Percentiles rank a stretch among this genome's conserved stretches.
Evolutionary conservation across 1,139 yeast species (phyloP).

Genomic region (Zygosaccharomyces pseudobailii): DNA sequence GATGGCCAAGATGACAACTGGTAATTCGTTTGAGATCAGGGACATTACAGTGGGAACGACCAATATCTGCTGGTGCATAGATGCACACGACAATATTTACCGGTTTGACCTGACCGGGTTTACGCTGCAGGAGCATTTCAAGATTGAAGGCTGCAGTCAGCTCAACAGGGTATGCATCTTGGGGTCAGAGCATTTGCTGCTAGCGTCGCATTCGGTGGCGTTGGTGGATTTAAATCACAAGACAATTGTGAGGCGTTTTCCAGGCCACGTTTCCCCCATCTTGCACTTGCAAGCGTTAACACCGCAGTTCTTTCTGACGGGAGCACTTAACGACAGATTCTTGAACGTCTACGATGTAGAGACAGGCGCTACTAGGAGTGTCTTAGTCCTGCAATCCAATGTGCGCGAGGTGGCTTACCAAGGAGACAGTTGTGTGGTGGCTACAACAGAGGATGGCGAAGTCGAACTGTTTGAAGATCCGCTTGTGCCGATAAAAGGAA

Average conservation of each 20-base stretch:
- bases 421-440: conserved; percentile 45
- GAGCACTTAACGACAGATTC: conserved; percentile 75
- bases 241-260: conserved; percentile 46
- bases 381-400: conserved; percentile 64
- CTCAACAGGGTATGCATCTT: conserved; percentile 23
- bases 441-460: conserved; percentile 62
- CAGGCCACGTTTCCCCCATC: conserved; percentile 71
- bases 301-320: conserved; percentile 51
- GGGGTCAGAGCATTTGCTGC: conserved; percentile 36
- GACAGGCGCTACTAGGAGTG: conserved; percentile 38
- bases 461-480: conserved; percentile 63
- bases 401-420: conserved; percentile 44
- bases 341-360: conserved; percentile 56
- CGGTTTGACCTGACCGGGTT: conserved; percentile 58
- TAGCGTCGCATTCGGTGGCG: conserved; percentile 61
- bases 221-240: conserved; percentile 42
- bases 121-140: conserved; percentile 41
- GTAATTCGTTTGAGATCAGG: conserved; percentile 47
- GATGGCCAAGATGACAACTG: conserved; percentile 46
- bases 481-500: conserved; percentile 32
- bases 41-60: conserved; percentile 46
- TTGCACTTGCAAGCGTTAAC: conserved; percentile 41
- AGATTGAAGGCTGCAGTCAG: conserved; percentile 35
- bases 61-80: conserved; percentile 57
- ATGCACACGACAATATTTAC: conserved; percentile 53